phyloP scores from a whole-genome alignment of 2,329 filamentous ascomycete species.

The Phyllosticta citriasiana region DNA sequence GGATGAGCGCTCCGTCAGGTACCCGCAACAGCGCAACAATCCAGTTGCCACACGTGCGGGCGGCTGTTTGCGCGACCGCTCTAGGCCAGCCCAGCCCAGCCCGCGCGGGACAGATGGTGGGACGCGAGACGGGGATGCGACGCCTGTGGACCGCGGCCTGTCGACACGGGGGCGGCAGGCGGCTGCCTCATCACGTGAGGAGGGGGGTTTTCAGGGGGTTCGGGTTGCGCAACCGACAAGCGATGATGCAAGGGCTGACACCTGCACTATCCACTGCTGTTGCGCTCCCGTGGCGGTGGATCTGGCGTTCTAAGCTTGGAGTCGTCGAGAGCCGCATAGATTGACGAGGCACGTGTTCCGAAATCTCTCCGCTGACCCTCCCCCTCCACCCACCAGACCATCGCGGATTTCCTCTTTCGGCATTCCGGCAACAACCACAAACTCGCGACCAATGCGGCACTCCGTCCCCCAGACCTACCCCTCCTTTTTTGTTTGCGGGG shows the following conservation, averaged over 20 bases:
- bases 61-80: not conserved
- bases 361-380: not conserved
- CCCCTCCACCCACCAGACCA: not conserved
- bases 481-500: conserved; percentile 1
- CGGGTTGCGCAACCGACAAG: not conserved
- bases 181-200: not conserved
- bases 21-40: not conserved
- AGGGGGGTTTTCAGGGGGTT: not conserved
- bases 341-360: not conserved
- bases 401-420: conserved; percentile 5
- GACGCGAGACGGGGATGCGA: not conserved
- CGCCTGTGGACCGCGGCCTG: not conserved
- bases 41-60: not conserved
- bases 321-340: not conserved
- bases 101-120: not conserved
- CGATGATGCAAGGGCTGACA: not conserved
- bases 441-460: conserved; percentile 6
- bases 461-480: conserved; percentile 1
- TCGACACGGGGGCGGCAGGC: not conserved
- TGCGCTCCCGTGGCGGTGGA: not conserved
- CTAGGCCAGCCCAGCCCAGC: not conserved
- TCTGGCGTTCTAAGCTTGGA: not conserved
- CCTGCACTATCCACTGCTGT: not conserved
- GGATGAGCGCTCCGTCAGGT: not conserved
- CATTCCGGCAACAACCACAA: conserved; percentile 1